phyloP scores from a whole-genome alignment of 371 early-diverging fungal species.

The Mucor circinelloides region DNA sequence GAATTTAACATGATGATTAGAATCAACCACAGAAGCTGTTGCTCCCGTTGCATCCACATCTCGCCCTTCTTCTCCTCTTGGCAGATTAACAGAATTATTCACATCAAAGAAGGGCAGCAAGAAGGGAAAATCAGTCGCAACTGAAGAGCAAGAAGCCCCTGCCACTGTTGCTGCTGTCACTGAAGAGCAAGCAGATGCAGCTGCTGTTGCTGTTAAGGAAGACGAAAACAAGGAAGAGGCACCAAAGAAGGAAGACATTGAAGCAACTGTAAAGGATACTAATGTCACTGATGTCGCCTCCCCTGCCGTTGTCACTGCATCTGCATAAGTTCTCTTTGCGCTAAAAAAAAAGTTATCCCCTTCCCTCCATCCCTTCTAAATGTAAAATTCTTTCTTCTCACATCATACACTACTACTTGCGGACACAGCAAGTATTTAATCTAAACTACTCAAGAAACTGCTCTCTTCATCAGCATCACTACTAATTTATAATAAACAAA shows the following conservation, averaged over 20 bases:
- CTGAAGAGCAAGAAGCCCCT: slow-evolving; percentile 11
- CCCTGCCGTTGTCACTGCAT: slow-evolving; percentile 32
- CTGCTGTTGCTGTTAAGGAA: not conserved
- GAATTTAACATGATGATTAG: not conserved
- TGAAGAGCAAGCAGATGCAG: slow-evolving; percentile 2
- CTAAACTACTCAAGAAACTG: not conserved
- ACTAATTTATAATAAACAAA: slow-evolving; percentile 4
- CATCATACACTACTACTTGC: not conserved
- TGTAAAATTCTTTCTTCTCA: slow-evolving; percentile 1
- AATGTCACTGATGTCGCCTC: slow-evolving; percentile 19
- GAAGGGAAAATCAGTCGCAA: slow-evolving; percentile 26
- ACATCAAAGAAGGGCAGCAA: slow-evolving; percentile 37
- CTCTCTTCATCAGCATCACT: not conserved
- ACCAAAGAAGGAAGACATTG: slow-evolving; percentile 6
- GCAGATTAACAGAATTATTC: slow-evolving; percentile 39
- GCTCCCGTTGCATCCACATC: slow-evolving; percentile 5
- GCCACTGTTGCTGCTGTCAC: slow-evolving; percentile 4
- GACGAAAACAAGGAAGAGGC: slow-evolving; percentile 3
- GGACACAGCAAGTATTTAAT: not conserved
- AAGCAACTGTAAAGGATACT: slow-evolving; percentile 18
- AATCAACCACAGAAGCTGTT: slow-evolving; percentile 4
- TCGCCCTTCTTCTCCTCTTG: slow-evolving; percentile 40
- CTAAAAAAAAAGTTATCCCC: not conserved
- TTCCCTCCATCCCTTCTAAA: slow-evolving; percentile 1
- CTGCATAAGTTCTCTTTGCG: slow-evolving; percentile 20